phyloP scores from a whole-genome alignment of 345 rosid genomes.

The Citrus maxima region DNA sequence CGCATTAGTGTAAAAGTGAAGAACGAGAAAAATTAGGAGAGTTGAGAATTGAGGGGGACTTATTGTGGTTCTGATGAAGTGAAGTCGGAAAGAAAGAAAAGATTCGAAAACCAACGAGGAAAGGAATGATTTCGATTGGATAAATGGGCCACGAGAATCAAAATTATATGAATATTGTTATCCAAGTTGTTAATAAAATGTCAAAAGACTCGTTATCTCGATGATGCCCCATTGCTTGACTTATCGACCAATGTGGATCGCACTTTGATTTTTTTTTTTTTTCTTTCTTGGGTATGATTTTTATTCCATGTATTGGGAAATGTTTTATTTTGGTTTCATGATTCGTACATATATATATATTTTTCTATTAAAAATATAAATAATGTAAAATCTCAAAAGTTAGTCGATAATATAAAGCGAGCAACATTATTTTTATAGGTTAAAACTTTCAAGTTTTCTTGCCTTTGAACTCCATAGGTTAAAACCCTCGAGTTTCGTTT shows the following conservation, averaged over 20 bases:
- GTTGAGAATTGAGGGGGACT: neutral
- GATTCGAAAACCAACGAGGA: constrained; percentile 4
- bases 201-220: neutral
- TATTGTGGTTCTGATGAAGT: no score
- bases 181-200: neutral
- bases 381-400: neutral
- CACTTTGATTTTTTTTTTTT: neutral
- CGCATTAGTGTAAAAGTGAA: neutral
- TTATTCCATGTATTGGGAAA: neutral
- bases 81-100: neutral
- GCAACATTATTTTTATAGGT: no score
- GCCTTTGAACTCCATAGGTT: no score
- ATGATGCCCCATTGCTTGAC: neutral
- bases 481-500: no score
- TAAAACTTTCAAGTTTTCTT: no score
- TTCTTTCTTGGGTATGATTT: neutral
- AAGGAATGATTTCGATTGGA: neutral
- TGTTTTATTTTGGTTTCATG: neutral
- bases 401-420: neutral
- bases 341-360: no score
- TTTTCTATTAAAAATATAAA: neutral
- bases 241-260: neutral
- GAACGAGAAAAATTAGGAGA: neutral
- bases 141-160: neutral
- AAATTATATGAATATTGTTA: neutral